Percentiles rank a stretch among this genome's conserved stretches.
phyloP scores from a whole-genome alignment of 2,329 filamentous ascomycete species.

The Diaporthe humulicola region DNA sequence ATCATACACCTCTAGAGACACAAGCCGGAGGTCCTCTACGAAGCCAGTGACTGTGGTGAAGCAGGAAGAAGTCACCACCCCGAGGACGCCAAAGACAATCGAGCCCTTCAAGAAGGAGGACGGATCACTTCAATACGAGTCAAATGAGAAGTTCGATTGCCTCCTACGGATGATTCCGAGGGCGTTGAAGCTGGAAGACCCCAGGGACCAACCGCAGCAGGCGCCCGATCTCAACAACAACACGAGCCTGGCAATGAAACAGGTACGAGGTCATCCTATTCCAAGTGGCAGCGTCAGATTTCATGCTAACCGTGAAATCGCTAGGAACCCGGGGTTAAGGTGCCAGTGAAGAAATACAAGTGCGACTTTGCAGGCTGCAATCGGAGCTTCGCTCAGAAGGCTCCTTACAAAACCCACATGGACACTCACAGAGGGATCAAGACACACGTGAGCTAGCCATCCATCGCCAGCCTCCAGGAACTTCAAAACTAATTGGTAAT shows the following conservation, averaged over 20 bases:
- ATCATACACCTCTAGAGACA: conserved; percentile 49
- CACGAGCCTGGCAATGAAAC: background rate
- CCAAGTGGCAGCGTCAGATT: background rate
- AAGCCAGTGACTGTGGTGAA: conserved; percentile 50
- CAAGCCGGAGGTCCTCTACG: conserved; percentile 50
- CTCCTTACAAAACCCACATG: conserved; percentile 90
- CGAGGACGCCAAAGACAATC: conserved; percentile 37
- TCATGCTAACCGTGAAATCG: background rate
- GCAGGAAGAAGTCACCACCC: conserved; percentile 38
- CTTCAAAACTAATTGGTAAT: conserved; percentile 39
- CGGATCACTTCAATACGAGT: conserved; percentile 34
- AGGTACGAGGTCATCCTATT: conserved; percentile 10
- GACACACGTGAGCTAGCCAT: conserved; percentile 78
- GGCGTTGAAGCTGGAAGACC: background rate
- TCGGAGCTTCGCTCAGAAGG: conserved; percentile 91
- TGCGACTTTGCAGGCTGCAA: conserved; percentile 82
- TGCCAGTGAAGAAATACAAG: conserved; percentile 74
- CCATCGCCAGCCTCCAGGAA: background rate
- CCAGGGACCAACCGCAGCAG: background rate
- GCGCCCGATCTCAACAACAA: conserved; percentile 7
- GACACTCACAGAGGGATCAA: conserved; percentile 91
- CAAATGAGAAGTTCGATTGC: conserved; percentile 30
- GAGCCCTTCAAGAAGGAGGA: conserved; percentile 33
- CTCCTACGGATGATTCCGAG: conserved; percentile 34
- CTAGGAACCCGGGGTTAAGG: conserved; percentile 41